Base-by-base conservation (phyloP, 2,329 filamentous ascomycete species). In the Scytalidium sp. region DNA sequence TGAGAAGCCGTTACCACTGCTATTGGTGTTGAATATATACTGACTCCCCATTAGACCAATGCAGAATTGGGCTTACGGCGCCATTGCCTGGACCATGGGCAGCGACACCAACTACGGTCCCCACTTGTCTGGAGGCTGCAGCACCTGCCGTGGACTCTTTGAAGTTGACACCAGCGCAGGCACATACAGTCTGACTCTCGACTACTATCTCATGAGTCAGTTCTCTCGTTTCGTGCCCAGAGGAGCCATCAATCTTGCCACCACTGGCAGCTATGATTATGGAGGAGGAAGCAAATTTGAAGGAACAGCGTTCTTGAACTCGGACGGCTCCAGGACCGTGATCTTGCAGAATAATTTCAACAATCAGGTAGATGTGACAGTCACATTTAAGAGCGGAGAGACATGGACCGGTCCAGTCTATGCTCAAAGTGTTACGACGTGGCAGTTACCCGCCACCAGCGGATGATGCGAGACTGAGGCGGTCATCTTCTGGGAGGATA, bases 141-240 rank as follows among this genome's bases (percentile, higher is more conserved):
- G 53, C 19, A 64, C 62, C 8, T 76, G 74, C 60, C 68, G 67
- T 1, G 81, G 81, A 10, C 70, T 85, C 5, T 78, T 83, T 42
- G 76, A 76, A 3, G 69, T 85, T 50, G 76, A 85, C 65, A 75
- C 65, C 8, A 19, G 36, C 9, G 36, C 45, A 42, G 66, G 65
- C 19, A 70, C 67, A 2, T 80, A 79, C 60, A 65, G 62, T 3
- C 70, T 72, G 52, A 71, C 70, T 22, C 67, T 74, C 6, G 75
- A 77, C 52, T 79, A 78, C 62, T 79, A 79, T 60, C 75, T 77
- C 69, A 65, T 80, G 53, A 75, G 74, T 1, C 77, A 80, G 60
- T 78, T 76, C 60, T 72, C 68, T 60, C 70, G 66, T 52, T 78
- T 72, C 58, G 75, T 78, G 50, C 70, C 72, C 19, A 65, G 67